These are phyloP conservation scores for Ottelia alismoides DNA, from an alignment of 106 monocot genomes.

Conservation along the genomic window DNA sequence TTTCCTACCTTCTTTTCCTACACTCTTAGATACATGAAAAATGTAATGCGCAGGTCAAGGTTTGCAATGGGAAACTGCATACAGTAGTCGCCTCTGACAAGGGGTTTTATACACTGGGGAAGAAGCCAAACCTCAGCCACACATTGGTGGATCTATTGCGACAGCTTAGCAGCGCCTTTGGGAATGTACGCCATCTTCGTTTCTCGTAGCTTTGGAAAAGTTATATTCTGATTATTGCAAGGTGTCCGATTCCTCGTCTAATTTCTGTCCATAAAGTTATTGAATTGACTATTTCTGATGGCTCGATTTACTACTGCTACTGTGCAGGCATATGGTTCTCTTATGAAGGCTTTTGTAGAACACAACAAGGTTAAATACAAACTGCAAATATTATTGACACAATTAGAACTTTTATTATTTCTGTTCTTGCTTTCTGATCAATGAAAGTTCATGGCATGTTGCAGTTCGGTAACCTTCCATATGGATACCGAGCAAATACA, in stretches of 20 bases:
- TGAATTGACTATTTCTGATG: no score
- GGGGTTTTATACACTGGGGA: constrained; percentile 58
- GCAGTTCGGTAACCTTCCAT: constrained; percentile 97
- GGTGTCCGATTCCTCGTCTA: no score
- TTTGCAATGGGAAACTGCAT: constrained; percentile 81
- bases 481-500: constrained; percentile 91
- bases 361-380: constrained; percentile 95
- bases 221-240: no score
- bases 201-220: no score
- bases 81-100: constrained; percentile 46
- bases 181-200: constrained; percentile 48
- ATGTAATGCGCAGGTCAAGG: constrained; percentile 61
- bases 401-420: no score
- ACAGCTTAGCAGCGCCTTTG: constrained; percentile 79
- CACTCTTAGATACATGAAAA: no score
- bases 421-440: no score
- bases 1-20: background rate
- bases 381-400: no score
- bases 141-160: constrained; percentile 75
- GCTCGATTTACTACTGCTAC: background rate
- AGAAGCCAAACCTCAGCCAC: constrained; percentile 40
- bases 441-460: no score
- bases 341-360: constrained; percentile 93
- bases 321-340: constrained; percentile 72
- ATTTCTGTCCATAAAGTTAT: no score